Evolutionary conservation across 495 filamentous ascomycete species (phyloP), one percentile per base, ranked within the genome.

Genomic region (Lasiosphaeris hirsuta): DNA sequence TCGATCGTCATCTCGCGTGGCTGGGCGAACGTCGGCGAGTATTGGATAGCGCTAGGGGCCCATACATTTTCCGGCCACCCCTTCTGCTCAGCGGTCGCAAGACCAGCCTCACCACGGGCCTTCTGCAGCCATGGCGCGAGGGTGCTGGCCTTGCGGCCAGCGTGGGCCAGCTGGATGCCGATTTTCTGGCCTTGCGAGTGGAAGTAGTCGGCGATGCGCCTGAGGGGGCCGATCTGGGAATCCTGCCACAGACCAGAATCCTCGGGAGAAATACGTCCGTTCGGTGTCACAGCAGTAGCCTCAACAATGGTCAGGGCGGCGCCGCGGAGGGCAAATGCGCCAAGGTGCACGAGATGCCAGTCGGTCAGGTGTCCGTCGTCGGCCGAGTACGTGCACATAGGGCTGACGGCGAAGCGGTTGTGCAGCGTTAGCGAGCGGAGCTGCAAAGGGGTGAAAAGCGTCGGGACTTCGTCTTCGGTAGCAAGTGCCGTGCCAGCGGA

Each of bases 221-320:
- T 78, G 54, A 92, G 61, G 1, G 78, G 80, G 23, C 73, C 83
- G 60, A 90, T 83, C 56, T 92, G 90, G 0, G 74, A 77, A 66
- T 93, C 89, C 45, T 83, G 76, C 89, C 89, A 94, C 14, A 93
- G 67, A 6, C 90, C 89, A 2, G 75, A 65, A 61, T 86, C 84
- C 57, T 89, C 76, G 0, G 89, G 89, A 0, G 87, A 86, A 72
- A 93, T 92, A 3, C 90, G 78, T n/a, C 90, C 90, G 57, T 90
- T 77, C 7, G 89, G 76, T 0, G 77, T 66, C 7, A 93, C 86
- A 19, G 82, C 78, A 0, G 87, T 89, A 10, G 89, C 87, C 71
- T 94, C 90, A 34, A 91, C 78, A 58, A 90, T 84, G 43, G 83
- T 67, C 8, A 90, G 73, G 1, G 84, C 86, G 0, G 87, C 80